phyloP scores from a whole-genome alignment of 345 rosid species.

The Salix exigua region DNA sequence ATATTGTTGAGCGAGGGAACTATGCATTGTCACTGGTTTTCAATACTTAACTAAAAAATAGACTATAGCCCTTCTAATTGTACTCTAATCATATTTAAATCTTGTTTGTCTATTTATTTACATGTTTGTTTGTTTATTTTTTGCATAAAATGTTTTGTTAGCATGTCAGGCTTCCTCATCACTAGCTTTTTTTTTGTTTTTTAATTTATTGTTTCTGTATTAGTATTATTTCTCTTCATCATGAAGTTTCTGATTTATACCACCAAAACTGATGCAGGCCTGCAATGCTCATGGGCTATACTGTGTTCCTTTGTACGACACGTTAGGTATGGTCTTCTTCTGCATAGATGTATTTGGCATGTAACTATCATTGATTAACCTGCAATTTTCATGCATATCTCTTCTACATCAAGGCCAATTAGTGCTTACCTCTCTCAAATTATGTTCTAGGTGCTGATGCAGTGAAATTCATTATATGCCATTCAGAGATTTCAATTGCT shows the following conservation, averaged over 20 bases:
- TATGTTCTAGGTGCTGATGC: conserved; percentile 78
- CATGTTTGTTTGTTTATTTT: not conserved
- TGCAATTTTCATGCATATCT: not conserved
- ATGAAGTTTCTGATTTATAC: conserved; percentile 4
- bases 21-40: not conserved
- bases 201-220: conserved; percentile 6
- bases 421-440: conserved; percentile 8
- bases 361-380: not conserved
- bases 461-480: conserved; percentile 77
- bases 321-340: conserved; percentile 60
- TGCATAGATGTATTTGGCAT: not conserved
- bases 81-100: not conserved
- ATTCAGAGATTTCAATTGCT: conserved; percentile 82
- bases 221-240: not conserved
- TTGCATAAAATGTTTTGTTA: not conserved
- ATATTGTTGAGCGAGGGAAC: not conserved
- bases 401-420: not conserved
- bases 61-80: not conserved
- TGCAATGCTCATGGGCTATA: conserved; percentile 96
- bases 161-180: not conserved
- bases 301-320: conserved; percentile 96
- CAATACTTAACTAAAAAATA: not conserved
- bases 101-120: not conserved
- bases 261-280: conserved; percentile 54
- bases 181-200: not conserved